Base-by-base conservation (phyloP, 768 basidiomycete species). In the Mycena vitilis region DNA sequence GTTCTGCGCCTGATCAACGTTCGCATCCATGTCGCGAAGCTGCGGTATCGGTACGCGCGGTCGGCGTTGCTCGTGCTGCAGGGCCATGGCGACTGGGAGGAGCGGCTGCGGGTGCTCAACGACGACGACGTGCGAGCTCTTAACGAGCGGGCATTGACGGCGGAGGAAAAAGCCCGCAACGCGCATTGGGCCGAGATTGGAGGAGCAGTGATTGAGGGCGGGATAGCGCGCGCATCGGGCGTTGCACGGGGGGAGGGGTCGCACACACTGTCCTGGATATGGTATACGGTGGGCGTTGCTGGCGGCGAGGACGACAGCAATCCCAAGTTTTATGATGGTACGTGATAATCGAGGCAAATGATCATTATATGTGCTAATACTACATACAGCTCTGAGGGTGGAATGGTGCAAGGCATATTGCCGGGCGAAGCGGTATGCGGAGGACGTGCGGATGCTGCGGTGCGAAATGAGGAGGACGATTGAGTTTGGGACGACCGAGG, bases 391-490 rank as follows among this genome's bases (percentile, higher is more conserved):
- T 2, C 42, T 64, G 13, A 22, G 54, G 2, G 18, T 57, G 1
- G 63, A 64, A 34, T 64, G 53, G 53, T 64, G 54, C 42, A 64
- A 64, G 18, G 63, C 63, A 4, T 59, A 53, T 23, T 47, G 73
- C 1, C 51, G 73, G 4, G 51, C 55, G 8, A 34, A 37, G 12
- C 66, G 56, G 5, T 74, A 67, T 68, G 18, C 30, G 2, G 70
- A 74, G 37, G 73, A 74, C 37, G 57, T 68, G 5, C 40, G 36
- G 25, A 34, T 73, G 8, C 54, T 74, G 11, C 30, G 37, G 18
- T 67, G 71, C 37, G 73, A 74, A 38, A 74, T 73, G 73, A 42
- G 70, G 23, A 52, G 64, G 2, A 59, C 42, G 1, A 18, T 59
- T 2, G 42, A 42, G 4, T 59, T 45, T 23, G 40, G 57, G 2